Evolutionary conservation across 176 grass and related monocot genomes (phyloP).

Genomic region (Areca catechu): DNA sequence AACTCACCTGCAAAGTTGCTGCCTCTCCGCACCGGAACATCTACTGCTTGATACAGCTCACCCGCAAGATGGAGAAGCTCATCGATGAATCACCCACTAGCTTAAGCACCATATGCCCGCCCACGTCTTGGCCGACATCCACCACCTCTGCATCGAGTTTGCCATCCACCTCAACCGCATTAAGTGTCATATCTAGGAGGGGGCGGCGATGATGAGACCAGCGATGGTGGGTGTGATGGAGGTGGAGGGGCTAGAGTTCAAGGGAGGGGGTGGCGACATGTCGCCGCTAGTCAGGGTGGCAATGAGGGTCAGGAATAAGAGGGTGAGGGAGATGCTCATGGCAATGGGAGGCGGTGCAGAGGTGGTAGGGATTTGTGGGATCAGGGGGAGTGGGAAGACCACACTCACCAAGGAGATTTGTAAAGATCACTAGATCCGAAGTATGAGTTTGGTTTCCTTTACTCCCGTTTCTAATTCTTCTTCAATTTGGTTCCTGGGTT

Average conservation of each 20-base stretch:
- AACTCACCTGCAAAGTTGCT: conserved; percentile 59
- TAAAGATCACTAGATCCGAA: conserved; percentile 63
- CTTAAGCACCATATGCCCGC: conserved; percentile 52
- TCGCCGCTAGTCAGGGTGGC: conserved; percentile 29
- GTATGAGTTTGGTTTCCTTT: conserved; percentile 21
- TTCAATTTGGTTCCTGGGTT: neutral
- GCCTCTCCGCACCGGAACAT: conserved; percentile 34
- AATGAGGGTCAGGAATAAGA: conserved; percentile 52
- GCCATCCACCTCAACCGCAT: conserved; percentile 47
- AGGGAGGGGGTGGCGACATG: neutral
- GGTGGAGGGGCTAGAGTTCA: conserved; percentile 11
- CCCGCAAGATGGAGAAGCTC: no score
- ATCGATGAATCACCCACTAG: conserved; percentile 74
- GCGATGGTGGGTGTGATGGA: conserved; percentile 2
- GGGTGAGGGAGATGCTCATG: conserved; percentile 87
- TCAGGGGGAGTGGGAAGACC: conserved; percentile 97
- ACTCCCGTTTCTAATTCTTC: neutral
- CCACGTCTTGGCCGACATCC: conserved; percentile 51
- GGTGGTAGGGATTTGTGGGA: conserved; percentile 80
- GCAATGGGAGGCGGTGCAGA: conserved; percentile 21
- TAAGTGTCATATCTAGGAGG: conserved; percentile 64
- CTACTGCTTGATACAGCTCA: no score
- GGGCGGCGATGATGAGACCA: conserved; percentile 4
- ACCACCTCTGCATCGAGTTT: conserved; percentile 55
- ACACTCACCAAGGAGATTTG: conserved; percentile 93